phyloP scores from a whole-genome alignment of 2,329 filamentous ascomycete genomes.

The Septoria linicola region DNA sequence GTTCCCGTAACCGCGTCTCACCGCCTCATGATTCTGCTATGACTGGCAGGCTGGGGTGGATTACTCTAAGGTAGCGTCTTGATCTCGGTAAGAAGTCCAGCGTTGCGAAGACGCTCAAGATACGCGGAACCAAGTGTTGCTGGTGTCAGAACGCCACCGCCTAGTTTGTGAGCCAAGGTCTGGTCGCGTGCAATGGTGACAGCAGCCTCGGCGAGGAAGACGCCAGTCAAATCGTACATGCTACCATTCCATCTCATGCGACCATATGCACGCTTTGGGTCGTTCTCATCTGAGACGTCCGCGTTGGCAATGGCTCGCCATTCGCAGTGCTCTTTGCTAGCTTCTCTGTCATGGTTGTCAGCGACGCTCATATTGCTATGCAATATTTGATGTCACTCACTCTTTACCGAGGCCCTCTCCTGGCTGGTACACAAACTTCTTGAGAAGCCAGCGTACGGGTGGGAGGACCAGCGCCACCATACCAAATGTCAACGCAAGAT shows the following conservation, averaged over 20 bases:
- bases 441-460: constrained; percentile 54
- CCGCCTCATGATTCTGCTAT: constrained; percentile 4
- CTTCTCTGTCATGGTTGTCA: constrained; percentile 45
- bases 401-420: constrained; percentile 52
- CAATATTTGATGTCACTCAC: constrained; percentile 26
- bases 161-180: constrained; percentile 53
- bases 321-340: constrained; percentile 60
- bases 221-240: constrained; percentile 66
- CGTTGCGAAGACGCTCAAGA: constrained; percentile 61
- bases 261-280: constrained; percentile 55
- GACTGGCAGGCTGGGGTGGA: constrained; percentile 7
- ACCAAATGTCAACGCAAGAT: constrained; percentile 49
- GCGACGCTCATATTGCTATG: neutral
- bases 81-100: constrained; percentile 62
- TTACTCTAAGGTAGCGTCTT: constrained; percentile 34
- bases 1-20: constrained; percentile 14
- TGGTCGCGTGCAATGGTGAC: constrained; percentile 61
- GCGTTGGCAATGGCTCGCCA: constrained; percentile 65
- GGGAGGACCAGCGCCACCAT: constrained; percentile 51
- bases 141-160: constrained; percentile 69
- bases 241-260: constrained; percentile 59
- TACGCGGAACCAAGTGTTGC: constrained; percentile 68
- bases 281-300: constrained; percentile 49
- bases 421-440: constrained; percentile 50
- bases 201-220: constrained; percentile 64